These are phyloP conservation scores for Nannochloropsis granulata DNA, from an alignment of 108 stramenopile species.

Conservation along the genomic window DNA sequence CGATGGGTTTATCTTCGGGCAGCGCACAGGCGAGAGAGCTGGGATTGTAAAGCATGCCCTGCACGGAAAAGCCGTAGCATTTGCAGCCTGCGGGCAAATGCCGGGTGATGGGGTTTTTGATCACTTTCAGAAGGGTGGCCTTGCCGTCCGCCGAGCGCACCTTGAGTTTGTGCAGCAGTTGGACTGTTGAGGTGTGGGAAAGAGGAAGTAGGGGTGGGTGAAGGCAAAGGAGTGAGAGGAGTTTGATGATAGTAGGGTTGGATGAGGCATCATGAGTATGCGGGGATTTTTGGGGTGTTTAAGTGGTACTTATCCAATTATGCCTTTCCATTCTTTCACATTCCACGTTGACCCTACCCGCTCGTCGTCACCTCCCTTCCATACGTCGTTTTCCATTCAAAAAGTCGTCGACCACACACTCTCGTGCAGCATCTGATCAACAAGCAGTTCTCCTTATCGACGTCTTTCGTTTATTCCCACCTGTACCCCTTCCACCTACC, in stretches of 20 bases:
- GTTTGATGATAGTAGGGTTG: too few species aligned
- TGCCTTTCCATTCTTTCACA: too few species aligned
- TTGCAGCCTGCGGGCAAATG: constrained; percentile 82
- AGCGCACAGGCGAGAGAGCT: constrained; percentile 56
- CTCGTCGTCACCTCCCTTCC: too few species aligned
- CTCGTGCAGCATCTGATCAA: neutral
- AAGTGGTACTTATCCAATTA: too few species aligned
- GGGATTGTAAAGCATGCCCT: constrained; percentile 72
- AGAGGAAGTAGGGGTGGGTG: too few species aligned
- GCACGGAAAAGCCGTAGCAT: constrained; percentile 52
- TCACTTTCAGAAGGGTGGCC: constrained; percentile 77
- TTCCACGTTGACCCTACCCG: too few species aligned
- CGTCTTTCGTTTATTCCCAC: neutral
- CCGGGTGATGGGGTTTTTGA: constrained; percentile 90
- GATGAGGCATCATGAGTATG: constrained; percentile 39
- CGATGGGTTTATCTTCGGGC: constrained; percentile 54
- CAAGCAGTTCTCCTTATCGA: too few species aligned
- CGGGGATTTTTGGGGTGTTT: constrained; percentile 36
- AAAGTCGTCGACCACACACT: neutral
- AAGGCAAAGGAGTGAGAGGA: too few species aligned
- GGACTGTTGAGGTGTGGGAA: constrained; percentile 39
- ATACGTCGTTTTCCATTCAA: neutral
- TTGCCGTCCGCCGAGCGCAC: constrained; percentile 76
- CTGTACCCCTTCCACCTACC: constrained; percentile 5
- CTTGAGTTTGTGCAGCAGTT: constrained; percentile 96